Evolutionary conservation across 176 grass and related monocot species (phyloP).

Genomic region (Elaeis guineensis): DNA sequence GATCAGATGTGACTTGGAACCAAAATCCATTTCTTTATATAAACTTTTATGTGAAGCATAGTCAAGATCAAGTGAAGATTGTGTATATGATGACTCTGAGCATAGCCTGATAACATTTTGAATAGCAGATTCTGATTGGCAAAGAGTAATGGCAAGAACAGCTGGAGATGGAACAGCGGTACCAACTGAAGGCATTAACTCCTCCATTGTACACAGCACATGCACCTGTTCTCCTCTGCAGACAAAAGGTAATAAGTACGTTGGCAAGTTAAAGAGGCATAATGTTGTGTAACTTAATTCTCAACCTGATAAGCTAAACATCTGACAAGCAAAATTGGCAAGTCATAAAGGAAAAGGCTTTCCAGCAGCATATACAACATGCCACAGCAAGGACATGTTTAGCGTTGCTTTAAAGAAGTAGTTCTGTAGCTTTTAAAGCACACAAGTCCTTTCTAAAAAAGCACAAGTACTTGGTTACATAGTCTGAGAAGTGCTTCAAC

Average conservation of each 20-base stretch:
- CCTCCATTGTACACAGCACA: conserved; percentile 69
- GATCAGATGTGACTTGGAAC: conserved; percentile 39
- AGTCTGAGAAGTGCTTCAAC: too few relatives aligned
- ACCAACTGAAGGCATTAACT: conserved; percentile 91
- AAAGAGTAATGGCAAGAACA: conserved; percentile 70
- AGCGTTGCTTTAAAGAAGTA: too few relatives aligned
- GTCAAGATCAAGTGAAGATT: conserved; percentile 23
- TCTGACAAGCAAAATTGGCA: too few relatives aligned
- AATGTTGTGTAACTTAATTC: too few relatives aligned
- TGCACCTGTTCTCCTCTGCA: conserved; percentile 85
- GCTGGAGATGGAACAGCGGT: conserved; percentile 61
- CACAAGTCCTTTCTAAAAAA: too few relatives aligned
- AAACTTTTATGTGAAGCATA: neutral
- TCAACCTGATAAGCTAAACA: too few relatives aligned
- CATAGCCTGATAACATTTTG: conserved; percentile 35
- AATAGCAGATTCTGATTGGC: conserved; percentile 74
- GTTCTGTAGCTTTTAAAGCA: too few relatives aligned
- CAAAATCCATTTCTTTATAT: conserved; percentile 10
- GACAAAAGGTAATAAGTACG: conserved; percentile 8
- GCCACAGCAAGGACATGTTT: too few relatives aligned
- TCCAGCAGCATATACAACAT: too few relatives aligned
- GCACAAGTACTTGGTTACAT: too few relatives aligned
- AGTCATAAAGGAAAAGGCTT: too few relatives aligned
- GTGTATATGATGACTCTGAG: conserved; percentile 29
- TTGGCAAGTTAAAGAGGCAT: neutral